Evolutionary conservation across 1,284 basidiomycete genomes (phyloP).

Genomic region (Sanghuangporus sanghuang): DNA sequence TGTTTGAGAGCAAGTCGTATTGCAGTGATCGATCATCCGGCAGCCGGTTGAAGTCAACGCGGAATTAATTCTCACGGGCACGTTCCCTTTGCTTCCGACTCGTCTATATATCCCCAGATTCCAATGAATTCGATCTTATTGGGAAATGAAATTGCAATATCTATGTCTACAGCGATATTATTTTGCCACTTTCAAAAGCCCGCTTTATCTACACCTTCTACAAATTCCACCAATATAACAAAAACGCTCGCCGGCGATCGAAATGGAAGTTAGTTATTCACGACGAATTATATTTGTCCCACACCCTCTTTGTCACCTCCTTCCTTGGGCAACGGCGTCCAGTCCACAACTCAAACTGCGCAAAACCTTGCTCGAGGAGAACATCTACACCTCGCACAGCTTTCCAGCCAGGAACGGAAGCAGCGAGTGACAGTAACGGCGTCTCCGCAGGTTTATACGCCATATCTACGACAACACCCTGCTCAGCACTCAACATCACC

Average conservation of each 20-base stretch:
- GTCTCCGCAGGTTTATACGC: constrained; percentile 85
- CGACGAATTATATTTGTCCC: constrained; percentile 36
- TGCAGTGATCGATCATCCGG: not conserved
- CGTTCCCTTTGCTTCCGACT: not conserved
- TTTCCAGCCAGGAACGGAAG: constrained; percentile 52
- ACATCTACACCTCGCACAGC: constrained; percentile 84
- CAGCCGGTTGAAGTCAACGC: not conserved
- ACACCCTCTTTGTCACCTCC: constrained; percentile 43
- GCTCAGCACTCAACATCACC: constrained; percentile 41
- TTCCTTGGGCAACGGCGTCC: constrained; percentile 49
- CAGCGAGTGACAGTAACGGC: constrained; percentile 61
- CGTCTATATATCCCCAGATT: too few relatives aligned
- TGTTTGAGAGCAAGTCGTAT: not conserved
- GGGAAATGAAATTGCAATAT: not conserved
- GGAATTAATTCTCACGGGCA: not conserved
- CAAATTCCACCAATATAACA: too few relatives aligned
- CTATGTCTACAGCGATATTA: not conserved
- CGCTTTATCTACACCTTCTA: too few relatives aligned
- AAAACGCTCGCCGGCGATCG: too few relatives aligned
- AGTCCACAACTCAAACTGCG: constrained; percentile 46
- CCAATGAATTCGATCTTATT: too few relatives aligned
- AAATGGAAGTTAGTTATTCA: too few relatives aligned
- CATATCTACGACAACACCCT: constrained; percentile 83
- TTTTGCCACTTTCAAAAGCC: too few relatives aligned
- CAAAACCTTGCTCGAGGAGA: constrained; percentile 45